phyloP scores from a whole-genome alignment of 2,329 filamentous ascomycete species.

The Beauveria pseudobassiana region DNA sequence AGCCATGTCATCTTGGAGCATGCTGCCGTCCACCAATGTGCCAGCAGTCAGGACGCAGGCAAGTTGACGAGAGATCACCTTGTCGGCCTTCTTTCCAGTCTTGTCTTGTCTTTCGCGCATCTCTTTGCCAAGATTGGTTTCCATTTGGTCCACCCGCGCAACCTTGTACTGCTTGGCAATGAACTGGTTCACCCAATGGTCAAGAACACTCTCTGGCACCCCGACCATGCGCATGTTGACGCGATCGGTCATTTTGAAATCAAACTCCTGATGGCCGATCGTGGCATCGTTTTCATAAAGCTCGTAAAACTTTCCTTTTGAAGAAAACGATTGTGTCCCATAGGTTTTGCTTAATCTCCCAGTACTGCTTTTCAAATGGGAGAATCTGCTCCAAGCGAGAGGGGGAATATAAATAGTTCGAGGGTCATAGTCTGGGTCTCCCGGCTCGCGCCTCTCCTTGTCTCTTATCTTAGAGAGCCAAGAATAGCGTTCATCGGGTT shows the following conservation, averaged over 20 bases:
- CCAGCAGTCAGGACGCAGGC: constrained; percentile 86
- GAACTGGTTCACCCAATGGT: constrained; percentile 96
- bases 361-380: constrained; percentile 98
- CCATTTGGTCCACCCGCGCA: constrained; percentile 91
- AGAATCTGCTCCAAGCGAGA: constrained; percentile 71
- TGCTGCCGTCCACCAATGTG: constrained; percentile 88
- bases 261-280: constrained; percentile 91
- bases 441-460: constrained; percentile 70
- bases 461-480: constrained; percentile 86
- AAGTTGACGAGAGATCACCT: constrained; percentile 86
- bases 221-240: constrained; percentile 99
- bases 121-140: constrained; percentile 91
- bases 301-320: constrained; percentile 99
- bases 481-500: constrained; percentile 78
- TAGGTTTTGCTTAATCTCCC: constrained; percentile 97
- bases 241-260: constrained; percentile 92
- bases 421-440: constrained; percentile 84
- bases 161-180: constrained; percentile 98
- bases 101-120: constrained; percentile 85
- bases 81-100: constrained; percentile 68
- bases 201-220: constrained; percentile 90
- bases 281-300: constrained; percentile 97
- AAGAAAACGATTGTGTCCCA: constrained; percentile 99
- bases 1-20: constrained; percentile 97
- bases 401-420: constrained; percentile 87